Evolutionary conservation across 768 basidiomycete species (phyloP).

Genomic region (Hydnum rufescens): DNA sequence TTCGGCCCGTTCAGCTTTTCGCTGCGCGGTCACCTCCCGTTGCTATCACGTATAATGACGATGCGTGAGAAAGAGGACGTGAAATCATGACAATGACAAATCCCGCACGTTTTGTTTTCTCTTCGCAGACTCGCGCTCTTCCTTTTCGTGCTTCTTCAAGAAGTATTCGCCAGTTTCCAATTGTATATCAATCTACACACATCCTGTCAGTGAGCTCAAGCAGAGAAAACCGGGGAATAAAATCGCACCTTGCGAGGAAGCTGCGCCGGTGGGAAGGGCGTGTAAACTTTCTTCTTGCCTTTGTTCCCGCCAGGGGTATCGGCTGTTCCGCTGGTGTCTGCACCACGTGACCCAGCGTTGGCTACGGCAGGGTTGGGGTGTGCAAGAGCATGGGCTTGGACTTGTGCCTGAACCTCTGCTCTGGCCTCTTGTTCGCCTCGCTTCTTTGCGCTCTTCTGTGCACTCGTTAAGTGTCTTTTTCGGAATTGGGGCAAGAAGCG

Average conservation of each 20-base stretch:
- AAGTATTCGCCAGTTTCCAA: slow-evolving; percentile 97
- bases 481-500: slow-evolving; percentile 94
- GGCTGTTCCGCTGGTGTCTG: slow-evolving; percentile 1
- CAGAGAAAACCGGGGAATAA: neutral
- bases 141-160: slow-evolving; percentile 79
- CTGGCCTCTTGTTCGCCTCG: slow-evolving; percentile 47
- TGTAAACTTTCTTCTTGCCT: slow-evolving; percentile 74
- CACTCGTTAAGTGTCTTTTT: slow-evolving; percentile 77
- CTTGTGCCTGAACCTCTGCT: slow-evolving; percentile 22
- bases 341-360: slow-evolving; percentile 11
- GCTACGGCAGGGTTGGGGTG: neutral
- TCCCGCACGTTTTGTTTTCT: slow-evolving; percentile 69
- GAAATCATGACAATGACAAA: neutral
- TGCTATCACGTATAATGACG: slow-evolving; percentile 30
- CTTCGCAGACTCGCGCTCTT: slow-evolving; percentile 45
- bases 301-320: slow-evolving; percentile 16
- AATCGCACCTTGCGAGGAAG: slow-evolving; percentile 61
- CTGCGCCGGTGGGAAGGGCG: slow-evolving; percentile 96
- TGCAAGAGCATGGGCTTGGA: neutral
- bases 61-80: neutral
- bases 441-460: slow-evolving; percentile 84
- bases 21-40: slow-evolving; percentile 49
- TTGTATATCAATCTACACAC: slow-evolving; percentile 65
- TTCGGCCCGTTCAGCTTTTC: slow-evolving; percentile 64
- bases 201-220: neutral